These are phyloP conservation scores for Esteya vermicola DNA, from an alignment of 2,329 filamentous ascomycete species.

Conservation along the genomic window DNA sequence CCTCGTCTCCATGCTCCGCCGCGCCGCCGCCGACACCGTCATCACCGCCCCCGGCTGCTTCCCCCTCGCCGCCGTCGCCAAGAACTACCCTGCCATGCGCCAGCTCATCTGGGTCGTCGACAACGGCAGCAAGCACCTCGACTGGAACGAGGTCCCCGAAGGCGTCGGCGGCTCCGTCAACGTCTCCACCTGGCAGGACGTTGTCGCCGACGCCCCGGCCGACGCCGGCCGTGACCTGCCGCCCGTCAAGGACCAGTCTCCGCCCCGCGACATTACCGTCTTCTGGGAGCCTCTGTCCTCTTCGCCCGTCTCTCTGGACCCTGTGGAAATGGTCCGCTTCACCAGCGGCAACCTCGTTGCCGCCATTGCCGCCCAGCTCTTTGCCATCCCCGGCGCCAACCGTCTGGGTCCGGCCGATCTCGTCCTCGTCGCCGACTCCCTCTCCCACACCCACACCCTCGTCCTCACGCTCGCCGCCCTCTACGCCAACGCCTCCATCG, in stretches of 20 bases:
- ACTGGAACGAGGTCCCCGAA: constrained; percentile 82
- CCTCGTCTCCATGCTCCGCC: constrained; percentile 57
- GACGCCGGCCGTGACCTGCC: constrained; percentile 50
- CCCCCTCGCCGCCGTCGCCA: constrained; percentile 59
- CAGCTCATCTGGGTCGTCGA: constrained; percentile 89
- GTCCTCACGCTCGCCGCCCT: constrained; percentile 69
- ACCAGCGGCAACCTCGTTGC: constrained; percentile 74
- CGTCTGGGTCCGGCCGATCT: constrained; percentile 62
- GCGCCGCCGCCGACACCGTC: constrained; percentile 64
- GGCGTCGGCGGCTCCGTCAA: constrained; percentile 61
- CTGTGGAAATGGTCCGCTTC: constrained; percentile 66
- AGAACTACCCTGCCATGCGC: constrained; percentile 51
- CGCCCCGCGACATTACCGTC: constrained; percentile 43
- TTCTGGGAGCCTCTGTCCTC: constrained; percentile 46
- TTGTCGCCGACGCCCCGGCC: constrained; percentile 56
- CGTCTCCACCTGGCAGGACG: constrained; percentile 85
- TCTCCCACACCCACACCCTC: constrained; percentile 68
- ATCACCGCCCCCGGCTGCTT: constrained; percentile 79
- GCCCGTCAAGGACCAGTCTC: constrained; percentile 36
- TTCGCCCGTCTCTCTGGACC: constrained; percentile 18
- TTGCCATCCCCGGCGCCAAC: constrained; percentile 60
- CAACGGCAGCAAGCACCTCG: constrained; percentile 78
- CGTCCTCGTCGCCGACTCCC: constrained; percentile 70
- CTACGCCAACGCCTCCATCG: constrained; percentile 71
- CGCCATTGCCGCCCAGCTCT: constrained; percentile 65